Base-by-base conservation (phyloP, 129 eudicot genomes). In the Calendula officinalis region DNA sequence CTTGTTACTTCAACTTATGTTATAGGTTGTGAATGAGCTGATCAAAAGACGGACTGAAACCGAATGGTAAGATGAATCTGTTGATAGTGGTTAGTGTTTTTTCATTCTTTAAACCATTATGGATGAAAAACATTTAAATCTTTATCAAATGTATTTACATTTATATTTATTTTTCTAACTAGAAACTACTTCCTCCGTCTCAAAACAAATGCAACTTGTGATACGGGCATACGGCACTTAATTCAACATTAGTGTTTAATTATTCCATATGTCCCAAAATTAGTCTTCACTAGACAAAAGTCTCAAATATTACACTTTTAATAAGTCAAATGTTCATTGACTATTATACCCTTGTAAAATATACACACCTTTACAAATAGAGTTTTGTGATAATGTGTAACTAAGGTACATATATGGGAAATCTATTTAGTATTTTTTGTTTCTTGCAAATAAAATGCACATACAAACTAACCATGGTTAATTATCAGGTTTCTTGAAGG, bases 11-110 rank as follows among this genome's bases (percentile, higher is more conserved):
- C 30, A 22, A 17, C 30, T 1, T 39, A 11, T 49, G 47, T 59
- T 68, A 66, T 84, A 86, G 95, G 95, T 90, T 49, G 90, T 83
- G 8, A 82, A 83, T 30, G 97, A 89, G 76, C 73, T 90, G 72
- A 71, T 90, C 69, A 83, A 75, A 82, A 77, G 95, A 44, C 82
- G 86, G 27, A 65, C 72, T 57, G 95, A 86, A 48, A 70, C 81
- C 48, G 88, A 86, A 84, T 83, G 95, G 91, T 89, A 73, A 62
- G 81, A 5, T n/a, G 3, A 38, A 14, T 32, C 35, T 67, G 11
- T 43, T 13, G 14, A 60, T 56, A 9, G 3, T 76, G 58, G 61
- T 32, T 46, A 16, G 17, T 41, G 17, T 62, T 10, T 32, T 42
- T 4, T 1, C 8, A 10, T 52, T 34, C 44, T 37, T 33, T 15